A percentile compares a stretch with the other conserved stretches of the same genome.
Conservation (phyloP, 2,329 filamentous ascomycete genomes). For the Arthroderma uncinatum region DNA sequence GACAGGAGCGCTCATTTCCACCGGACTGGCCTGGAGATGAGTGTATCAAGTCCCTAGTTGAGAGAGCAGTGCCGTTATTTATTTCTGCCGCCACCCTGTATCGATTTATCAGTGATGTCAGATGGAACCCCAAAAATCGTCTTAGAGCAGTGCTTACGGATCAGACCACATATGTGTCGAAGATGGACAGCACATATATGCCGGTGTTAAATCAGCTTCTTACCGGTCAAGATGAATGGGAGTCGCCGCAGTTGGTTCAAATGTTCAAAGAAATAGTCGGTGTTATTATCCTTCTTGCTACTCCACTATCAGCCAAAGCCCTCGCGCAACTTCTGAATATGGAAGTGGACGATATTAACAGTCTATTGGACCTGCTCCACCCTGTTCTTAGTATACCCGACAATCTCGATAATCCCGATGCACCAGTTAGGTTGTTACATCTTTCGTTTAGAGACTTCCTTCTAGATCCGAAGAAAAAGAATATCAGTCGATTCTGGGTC, state of each 20-base stretch:
- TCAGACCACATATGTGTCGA: slow-evolving; percentile 4
- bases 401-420: neutral
- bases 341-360: slow-evolving; percentile 7
- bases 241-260: slow-evolving; percentile 7
- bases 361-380: slow-evolving; percentile 8
- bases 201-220: slow-evolving; percentile 11
- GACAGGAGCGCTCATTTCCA: neutral
- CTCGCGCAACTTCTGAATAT: slow-evolving; percentile 10
- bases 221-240: slow-evolving; percentile 3
- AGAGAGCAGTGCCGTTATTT: slow-evolving; percentile 24
- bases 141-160: slow-evolving; percentile 4
- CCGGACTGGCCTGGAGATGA: slow-evolving; percentile 19
- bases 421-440: slow-evolving; percentile 14
- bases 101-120: slow-evolving; percentile 20
- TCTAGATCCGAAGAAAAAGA: slow-evolving; percentile 10
- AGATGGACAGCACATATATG: slow-evolving; percentile 16
- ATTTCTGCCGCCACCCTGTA: slow-evolving; percentile 22
- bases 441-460: slow-evolving; percentile 23
- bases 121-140: slow-evolving; percentile 11
- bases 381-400: slow-evolving; percentile 12
- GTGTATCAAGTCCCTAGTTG: slow-evolving; percentile 18
- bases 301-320: slow-evolving; percentile 11
- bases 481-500: slow-evolving; percentile 18
- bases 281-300: slow-evolving; percentile 12
- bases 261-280: slow-evolving; percentile 13